Evolutionary conservation across 2,329 filamentous ascomycete species (phyloP), one percentile per base, ranked within the genome.

Genomic region (Emergomyces orientalis): DNA sequence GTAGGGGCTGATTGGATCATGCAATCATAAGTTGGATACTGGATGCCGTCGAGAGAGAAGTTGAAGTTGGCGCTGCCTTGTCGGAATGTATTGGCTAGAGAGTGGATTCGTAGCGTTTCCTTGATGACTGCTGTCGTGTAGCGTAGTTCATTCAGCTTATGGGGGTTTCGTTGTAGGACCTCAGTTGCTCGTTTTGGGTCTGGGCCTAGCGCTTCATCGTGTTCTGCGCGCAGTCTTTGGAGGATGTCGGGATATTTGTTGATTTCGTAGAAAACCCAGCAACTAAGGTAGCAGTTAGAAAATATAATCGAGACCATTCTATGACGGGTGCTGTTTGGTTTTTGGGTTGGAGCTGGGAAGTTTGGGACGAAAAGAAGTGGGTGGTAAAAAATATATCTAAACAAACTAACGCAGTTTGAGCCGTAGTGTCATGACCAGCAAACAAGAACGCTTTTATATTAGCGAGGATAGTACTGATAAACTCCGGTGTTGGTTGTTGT

Each of bases 81-180:
- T 22, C 49, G 47, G 8, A 34, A 30, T 25, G n/a, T 41, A 37
- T 13, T 34, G 17, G 63, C 61, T 25, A 82, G 78, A 0, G 82
- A 79, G 65, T 77, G 82, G 25, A 85, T 69, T 3, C 83, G 77
- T 1, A 86, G 74, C 0, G 78, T 76, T 70, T 86, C 84, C 63
- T 82, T 82, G 64, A 84, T 78, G 2, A 84, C 78, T 27, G 81
- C 82, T 1, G 74, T 73, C 1, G 82, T 84, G 69, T 82, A 84
- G 0, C 77, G 74, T 22, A 85, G 75, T 32, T 78, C 74, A 68
- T 81, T 83, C 34, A 85, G 72, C 1, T 81, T 73, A 3, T 75
- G 69, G 0, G 81, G 77, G 19, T 80, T 71, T 0, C 73, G 65
- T 27, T 72, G 69, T 19, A 85, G 71, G 25, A 74, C 70, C 2